phyloP scores from a whole-genome alignment of 495 filamentous ascomycete species.

The Penicillium macrosclerotiorum region DNA sequence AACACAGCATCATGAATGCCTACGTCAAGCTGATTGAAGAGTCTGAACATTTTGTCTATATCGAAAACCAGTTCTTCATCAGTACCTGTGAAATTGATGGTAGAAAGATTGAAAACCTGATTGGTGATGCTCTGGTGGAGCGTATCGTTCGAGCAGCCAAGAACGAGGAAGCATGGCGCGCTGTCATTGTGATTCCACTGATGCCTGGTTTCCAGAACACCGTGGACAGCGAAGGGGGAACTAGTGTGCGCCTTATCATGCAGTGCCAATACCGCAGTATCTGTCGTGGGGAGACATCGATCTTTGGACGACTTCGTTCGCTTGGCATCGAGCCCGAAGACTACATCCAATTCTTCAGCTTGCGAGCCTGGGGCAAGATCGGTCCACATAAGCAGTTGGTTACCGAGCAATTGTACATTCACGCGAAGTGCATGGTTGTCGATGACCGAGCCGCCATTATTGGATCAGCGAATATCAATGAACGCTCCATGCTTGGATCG shows the following conservation, averaged over 20 bases:
- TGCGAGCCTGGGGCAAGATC: constrained; percentile 91
- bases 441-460: constrained; percentile 94
- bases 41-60: constrained; percentile 97
- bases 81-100: constrained; percentile 87
- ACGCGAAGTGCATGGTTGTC: constrained; percentile 96
- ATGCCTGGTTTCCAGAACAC: constrained; percentile 99
- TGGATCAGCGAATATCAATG: constrained; percentile 98
- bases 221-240: constrained; percentile 89
- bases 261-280: constrained; percentile 98
- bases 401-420: constrained; percentile 97
- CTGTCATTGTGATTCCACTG: constrained; percentile 90
- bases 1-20: constrained; percentile 93
- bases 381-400: constrained; percentile 77
- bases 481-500: constrained; percentile 89
- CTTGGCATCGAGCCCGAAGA: constrained; percentile 93
- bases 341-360: constrained; percentile 92
- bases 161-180: constrained; percentile 87
- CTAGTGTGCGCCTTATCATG: constrained; percentile 92
- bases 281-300: constrained; percentile 87
- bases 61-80: constrained; percentile 99
- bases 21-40: constrained; percentile 93
- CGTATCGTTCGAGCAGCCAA: constrained; percentile 81
- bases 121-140: constrained; percentile 93
- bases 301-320: constrained; percentile 80
- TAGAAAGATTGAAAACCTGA: constrained; percentile 83